These are phyloP conservation scores for Aspergillus spinulosporus DNA, from an alignment of 2,329 filamentous ascomycete species.

Conservation along the genomic window DNA sequence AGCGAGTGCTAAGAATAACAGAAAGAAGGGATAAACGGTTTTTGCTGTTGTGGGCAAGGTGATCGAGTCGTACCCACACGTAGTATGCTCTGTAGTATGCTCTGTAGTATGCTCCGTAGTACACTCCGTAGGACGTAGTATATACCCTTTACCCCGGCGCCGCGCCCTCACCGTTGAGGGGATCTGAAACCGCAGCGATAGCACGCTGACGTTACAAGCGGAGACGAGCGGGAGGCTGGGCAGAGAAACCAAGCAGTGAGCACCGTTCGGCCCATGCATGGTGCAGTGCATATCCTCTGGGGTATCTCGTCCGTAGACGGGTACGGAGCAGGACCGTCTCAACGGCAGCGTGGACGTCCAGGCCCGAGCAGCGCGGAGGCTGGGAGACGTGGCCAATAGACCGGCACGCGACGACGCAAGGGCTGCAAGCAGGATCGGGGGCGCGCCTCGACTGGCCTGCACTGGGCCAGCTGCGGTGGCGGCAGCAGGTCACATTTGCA, in stretches of 20 bases:
- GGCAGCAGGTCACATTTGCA: not conserved
- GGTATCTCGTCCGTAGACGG: not conserved
- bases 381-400: constrained; percentile 10
- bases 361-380: not conserved
- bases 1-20: not conserved
- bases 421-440: not conserved
- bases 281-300: not conserved
- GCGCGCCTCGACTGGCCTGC: not conserved
- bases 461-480: not conserved
- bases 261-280: not conserved
- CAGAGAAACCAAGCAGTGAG: not conserved
- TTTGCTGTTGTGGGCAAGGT: too few species aligned
- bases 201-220: not conserved
- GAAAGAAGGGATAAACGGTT: too few species aligned
- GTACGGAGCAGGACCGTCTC: not conserved
- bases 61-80: too few species aligned
- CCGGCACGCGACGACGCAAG: not conserved
- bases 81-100: too few species aligned
- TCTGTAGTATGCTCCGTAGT: too few species aligned
- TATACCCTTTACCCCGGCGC: too few species aligned
- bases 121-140: too few species aligned
- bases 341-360: not conserved
- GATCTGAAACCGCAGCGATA: not conserved
- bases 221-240: not conserved
- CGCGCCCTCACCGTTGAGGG: not conserved